Percentiles rank a stretch among this genome's conserved stretches.
These are phyloP conservation scores for Laguncularia racemosa DNA, from an alignment of 345 rosid species.

Conservation along the genomic window DNA sequence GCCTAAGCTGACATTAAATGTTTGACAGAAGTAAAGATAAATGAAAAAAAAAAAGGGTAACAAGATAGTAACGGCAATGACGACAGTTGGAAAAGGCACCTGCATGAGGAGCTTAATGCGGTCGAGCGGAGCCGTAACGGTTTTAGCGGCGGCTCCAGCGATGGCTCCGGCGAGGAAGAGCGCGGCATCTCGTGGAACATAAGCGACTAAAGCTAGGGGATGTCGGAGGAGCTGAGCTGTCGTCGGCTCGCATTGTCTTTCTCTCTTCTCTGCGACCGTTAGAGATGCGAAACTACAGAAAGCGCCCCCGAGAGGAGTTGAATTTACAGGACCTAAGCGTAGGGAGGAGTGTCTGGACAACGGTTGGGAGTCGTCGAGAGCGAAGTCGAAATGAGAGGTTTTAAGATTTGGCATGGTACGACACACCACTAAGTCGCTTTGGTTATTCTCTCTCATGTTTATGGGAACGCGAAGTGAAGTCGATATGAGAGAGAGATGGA, in stretches of 20 bases:
- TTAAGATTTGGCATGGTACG: slow-evolving; percentile 35
- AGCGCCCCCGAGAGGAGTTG: slow-evolving; percentile 12
- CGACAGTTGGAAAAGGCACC: slow-evolving; percentile 17
- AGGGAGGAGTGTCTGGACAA: slow-evolving; percentile 18
- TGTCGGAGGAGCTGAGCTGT: slow-evolving; percentile 56
- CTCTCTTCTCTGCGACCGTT: slow-evolving; percentile 51
- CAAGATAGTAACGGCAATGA: neutral
- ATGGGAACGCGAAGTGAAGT: slow-evolving; percentile 11
- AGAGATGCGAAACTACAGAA: slow-evolving; percentile 48
- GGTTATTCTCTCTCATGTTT: slow-evolving; percentile 38
- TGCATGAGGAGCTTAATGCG: slow-evolving; percentile 95
- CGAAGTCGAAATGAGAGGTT: slow-evolving; percentile 19
- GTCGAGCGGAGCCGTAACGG: slow-evolving; percentile 93
- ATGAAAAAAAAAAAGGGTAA: neutral
- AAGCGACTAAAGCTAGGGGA: slow-evolving; percentile 66
- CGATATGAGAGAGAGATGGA: neutral
- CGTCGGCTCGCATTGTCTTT: slow-evolving; percentile 48
- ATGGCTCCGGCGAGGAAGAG: slow-evolving; percentile 87
- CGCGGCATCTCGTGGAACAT: slow-evolving; percentile 65
- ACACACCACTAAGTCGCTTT: slow-evolving; percentile 27
- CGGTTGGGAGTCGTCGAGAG: slow-evolving; percentile 16
- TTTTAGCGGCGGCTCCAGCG: slow-evolving; percentile 93
- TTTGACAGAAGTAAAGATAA: neutral
- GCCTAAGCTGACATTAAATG: neutral
- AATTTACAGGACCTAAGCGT: neutral